Conservation (phyloP, 1,284 basidiomycete genomes). For the Rhodotorula sp. region DNA sequence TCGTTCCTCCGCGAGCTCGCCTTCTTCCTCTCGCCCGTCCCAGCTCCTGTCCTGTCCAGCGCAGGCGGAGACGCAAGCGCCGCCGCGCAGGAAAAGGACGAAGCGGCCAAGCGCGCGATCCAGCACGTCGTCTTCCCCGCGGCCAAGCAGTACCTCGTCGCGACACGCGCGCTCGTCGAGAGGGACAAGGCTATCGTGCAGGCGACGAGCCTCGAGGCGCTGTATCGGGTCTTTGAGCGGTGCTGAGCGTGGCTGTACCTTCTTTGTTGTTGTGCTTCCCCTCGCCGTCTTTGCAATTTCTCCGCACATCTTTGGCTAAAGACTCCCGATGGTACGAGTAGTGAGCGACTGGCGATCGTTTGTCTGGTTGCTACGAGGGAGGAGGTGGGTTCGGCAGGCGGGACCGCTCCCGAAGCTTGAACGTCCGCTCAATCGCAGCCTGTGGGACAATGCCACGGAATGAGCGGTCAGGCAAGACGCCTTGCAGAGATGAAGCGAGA, state of each 20-base stretch:
- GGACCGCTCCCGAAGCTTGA: constrained; percentile 13
- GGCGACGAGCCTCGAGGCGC: constrained; percentile 79
- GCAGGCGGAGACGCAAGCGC: constrained; percentile 8
- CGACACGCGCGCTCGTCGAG: constrained; percentile 70
- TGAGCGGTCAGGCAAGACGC: background rate
- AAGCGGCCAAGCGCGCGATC: constrained; percentile 71
- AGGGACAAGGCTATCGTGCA: constrained; percentile 68
- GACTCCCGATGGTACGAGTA: background rate
- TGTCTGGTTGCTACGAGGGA: background rate
- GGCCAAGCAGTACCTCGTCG: constrained; percentile 68
- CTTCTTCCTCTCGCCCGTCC: constrained; percentile 78
- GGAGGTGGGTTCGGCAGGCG: background rate
- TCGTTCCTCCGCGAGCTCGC: constrained; percentile 85
- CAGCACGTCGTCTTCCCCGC: constrained; percentile 84
- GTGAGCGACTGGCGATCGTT: too few relatives aligned
- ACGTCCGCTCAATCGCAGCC: constrained; percentile 9
- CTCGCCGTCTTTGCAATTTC: background rate
- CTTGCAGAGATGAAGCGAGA: too few relatives aligned
- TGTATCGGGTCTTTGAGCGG: constrained; percentile 71
- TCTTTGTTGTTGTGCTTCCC: background rate
- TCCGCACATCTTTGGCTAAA: background rate
- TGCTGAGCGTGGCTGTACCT: background rate
- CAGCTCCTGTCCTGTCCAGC: constrained; percentile 39
- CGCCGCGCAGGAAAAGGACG: constrained; percentile 18
- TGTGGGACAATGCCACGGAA: background rate